Evolutionary conservation across 169 alveolate genomes (phyloP).

Genomic region (Babesia caballi): DNA sequence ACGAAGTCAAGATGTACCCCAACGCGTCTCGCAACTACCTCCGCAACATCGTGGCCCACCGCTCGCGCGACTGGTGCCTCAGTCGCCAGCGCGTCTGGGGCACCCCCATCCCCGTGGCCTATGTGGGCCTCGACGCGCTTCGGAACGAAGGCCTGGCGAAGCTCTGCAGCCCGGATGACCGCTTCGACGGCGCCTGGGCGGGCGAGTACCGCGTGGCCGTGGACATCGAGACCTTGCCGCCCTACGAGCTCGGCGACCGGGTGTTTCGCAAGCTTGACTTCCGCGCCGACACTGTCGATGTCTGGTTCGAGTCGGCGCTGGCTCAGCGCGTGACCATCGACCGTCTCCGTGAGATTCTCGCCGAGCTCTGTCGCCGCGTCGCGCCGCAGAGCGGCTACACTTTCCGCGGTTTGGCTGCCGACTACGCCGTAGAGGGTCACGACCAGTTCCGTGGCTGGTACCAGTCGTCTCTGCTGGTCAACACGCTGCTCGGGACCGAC

Average conservation of each 20-base stretch:
- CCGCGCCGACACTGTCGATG: conserved; percentile 49
- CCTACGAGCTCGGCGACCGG: conserved; percentile 25
- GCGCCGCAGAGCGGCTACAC: background rate
- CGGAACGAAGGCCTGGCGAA: conserved; percentile 1
- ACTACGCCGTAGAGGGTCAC: conserved; percentile 75
- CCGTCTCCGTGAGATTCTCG: conserved; percentile 4
- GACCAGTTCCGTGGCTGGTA: conserved; percentile 87
- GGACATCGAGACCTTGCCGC: conserved; percentile 14
- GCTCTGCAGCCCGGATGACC: conserved; percentile 1
- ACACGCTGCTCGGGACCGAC: conserved; percentile 11
- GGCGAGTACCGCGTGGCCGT: conserved; percentile 24
- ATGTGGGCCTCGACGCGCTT: conserved; percentile 3
- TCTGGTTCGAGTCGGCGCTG: conserved; percentile 86
- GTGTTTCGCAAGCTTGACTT: conserved; percentile 10
- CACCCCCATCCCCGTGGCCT: conserved; percentile 55
- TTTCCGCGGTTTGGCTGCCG: background rate
- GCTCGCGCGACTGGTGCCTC: conserved; percentile 80
- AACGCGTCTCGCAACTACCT: conserved; percentile 47
- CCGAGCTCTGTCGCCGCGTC: background rate
- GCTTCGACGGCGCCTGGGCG: background rate
- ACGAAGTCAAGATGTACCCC: conserved; percentile 56
- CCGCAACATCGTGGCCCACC: conserved; percentile 48
- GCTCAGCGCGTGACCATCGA: conserved; percentile 13
- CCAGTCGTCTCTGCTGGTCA: conserved; percentile 69
- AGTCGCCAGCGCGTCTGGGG: conserved; percentile 85